phyloP scores from a whole-genome alignment of 169 alveolate genomes.

The Gregarina niphandrodes region DNA sequence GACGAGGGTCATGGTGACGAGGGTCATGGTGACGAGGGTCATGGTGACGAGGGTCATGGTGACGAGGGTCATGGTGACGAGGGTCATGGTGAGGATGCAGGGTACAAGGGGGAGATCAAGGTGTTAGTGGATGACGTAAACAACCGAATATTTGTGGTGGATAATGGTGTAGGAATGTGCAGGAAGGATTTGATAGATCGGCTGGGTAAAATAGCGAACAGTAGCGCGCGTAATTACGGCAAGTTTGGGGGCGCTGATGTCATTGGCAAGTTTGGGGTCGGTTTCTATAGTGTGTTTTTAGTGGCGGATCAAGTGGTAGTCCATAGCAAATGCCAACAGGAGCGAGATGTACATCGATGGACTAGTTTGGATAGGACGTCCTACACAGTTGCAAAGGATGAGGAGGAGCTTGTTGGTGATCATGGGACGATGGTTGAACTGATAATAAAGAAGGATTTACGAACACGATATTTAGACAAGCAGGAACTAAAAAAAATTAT shows the following conservation, averaged over 20 bases:
- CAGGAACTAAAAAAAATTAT: neutral
- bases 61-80: neutral
- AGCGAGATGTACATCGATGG: neutral
- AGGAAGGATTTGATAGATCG: neutral
- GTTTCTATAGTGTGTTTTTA: slow-evolving; percentile 92
- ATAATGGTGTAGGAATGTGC: neutral
- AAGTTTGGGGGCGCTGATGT: slow-evolving; percentile 59
- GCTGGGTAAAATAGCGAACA: neutral
- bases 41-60: neutral
- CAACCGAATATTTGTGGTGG: neutral
- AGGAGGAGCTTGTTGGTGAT: too few species aligned
- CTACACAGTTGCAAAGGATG: neutral
- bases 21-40: neutral
- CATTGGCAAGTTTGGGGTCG: slow-evolving; percentile 99
- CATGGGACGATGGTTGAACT: too few species aligned
- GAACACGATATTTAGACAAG: neutral
- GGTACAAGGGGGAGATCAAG: neutral
- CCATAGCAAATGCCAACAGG: slow-evolving; percentile 76
- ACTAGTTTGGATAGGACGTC: neutral
- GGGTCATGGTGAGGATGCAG: neutral
- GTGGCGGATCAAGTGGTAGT: slow-evolving; percentile 95
- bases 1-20: neutral
- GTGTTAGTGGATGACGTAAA: neutral
- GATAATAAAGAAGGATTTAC: too few species aligned
- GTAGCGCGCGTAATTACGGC: neutral